Base-by-base conservation (phyloP, 441 rosid species). In the Geranium incanum region DNA sequence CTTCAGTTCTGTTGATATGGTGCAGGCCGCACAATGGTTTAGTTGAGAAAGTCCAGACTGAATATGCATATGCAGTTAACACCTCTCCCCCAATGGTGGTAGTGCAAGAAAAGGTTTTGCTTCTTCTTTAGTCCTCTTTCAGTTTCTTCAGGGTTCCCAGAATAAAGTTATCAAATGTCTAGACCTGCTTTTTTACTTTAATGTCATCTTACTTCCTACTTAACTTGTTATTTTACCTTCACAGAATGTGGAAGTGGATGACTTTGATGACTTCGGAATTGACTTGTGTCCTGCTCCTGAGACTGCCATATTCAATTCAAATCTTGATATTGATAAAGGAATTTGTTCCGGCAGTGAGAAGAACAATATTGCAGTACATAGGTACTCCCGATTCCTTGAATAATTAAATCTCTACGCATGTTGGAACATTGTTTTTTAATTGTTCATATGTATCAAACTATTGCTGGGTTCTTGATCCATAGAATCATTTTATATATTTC, bases 201-300 rank as follows among this genome's bases (percentile, higher is more conserved):
- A 3, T 2, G 50, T 62, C 59, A 38, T 68, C 57, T 65, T 13
- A 38, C 45, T 68, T 28, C 19, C 39, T 57, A 36, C 52, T 33
- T 70, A 38, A 67, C 16, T 70, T 2, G 11, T 28, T 71, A 15
- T 76, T 36, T 55, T 71, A 60, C 66, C 36, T 60, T 21, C 13
- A 3, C 83, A 85, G 89, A 68, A 71, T 37, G 71, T 41, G 36
- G 85, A 79, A 62, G 66, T 67, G 9, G 66, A 78, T 38, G 72
- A 76, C 76, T 80, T 83, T 50, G 82, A 82, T 80, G 87, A 85
- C 75, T 85, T 82, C 36, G 89, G 89, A 57, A 77, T 65, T 72
- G 87, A 83, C 28, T 38, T 81, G 68, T 83, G 84, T 76, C 81
- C 78, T 21, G 76, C 69, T 68, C 76, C 73, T 0, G 77, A 57